Evolutionary conservation across 345 rosid genomes (phyloP).

Genomic region (Salix dunnii): DNA sequence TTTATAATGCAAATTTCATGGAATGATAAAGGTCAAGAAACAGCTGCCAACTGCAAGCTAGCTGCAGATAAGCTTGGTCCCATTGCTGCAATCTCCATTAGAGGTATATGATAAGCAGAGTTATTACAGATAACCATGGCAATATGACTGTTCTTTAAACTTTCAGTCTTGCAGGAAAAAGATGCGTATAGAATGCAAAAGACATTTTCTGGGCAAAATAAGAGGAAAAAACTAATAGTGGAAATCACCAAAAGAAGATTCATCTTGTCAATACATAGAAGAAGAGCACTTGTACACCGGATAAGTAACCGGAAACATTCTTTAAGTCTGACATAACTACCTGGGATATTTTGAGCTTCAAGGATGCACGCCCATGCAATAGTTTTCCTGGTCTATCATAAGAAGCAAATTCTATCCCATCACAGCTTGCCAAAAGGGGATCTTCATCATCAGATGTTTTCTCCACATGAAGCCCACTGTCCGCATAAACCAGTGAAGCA

Average conservation of each 20-base stretch:
- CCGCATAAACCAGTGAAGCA: slow-evolving; percentile 74
- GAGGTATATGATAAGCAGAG: background rate
- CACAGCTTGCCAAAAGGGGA: slow-evolving; percentile 67
- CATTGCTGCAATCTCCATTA: background rate
- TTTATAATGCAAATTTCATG: background rate
- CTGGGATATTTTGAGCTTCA: slow-evolving; percentile 83
- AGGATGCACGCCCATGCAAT: slow-evolving; percentile 66
- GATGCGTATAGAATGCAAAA: background rate
- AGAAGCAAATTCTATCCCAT: slow-evolving; percentile 73
- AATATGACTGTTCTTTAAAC: background rate
- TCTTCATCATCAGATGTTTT: slow-evolving; percentile 59
- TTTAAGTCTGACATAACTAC: slow-evolving; percentile 26
- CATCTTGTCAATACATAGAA: background rate
- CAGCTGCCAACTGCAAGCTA: background rate
- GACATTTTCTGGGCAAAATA: background rate
- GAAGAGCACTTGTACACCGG: background rate
- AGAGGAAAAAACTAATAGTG: background rate
- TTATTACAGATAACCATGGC: background rate
- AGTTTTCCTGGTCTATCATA: slow-evolving; percentile 55
- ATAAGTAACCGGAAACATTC: background rate
- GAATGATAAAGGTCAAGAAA: background rate
- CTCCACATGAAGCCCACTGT: slow-evolving; percentile 61
- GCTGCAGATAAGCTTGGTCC: background rate
- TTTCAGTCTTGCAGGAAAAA: background rate
- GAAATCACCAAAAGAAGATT: background rate